Conservation (phyloP, 176 grass and related monocot genomes). For the Bonia amplexicaulis region DNA sequence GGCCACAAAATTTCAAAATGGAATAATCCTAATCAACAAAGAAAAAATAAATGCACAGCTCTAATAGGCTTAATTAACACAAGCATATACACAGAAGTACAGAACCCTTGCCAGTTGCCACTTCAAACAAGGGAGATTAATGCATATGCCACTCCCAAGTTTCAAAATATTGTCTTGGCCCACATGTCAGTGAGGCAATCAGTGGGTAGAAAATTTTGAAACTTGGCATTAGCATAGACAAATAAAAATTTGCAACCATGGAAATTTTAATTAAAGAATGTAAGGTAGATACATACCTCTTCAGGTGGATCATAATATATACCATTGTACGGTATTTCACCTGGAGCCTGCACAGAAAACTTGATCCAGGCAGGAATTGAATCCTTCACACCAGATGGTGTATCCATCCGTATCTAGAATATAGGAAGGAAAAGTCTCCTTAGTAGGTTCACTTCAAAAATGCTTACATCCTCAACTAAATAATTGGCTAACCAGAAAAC, state of each 20-base stretch:
- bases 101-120: neutral
- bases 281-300: slow-evolving; percentile 36
- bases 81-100: neutral
- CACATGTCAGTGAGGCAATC: neutral
- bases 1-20: neutral
- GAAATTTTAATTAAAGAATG: slow-evolving; percentile 41
- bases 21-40: neutral
- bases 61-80: neutral
- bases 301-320: too few species aligned
- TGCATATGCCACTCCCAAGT: slow-evolving; percentile 37
- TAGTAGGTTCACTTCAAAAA: slow-evolving; percentile 7
- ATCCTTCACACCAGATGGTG: too few species aligned
- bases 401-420: too few species aligned
- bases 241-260: slow-evolving; percentile 43
- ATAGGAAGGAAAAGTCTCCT: neutral
- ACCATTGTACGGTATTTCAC: too few species aligned
- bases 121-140: neutral
- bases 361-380: too few species aligned
- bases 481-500: slow-evolving; percentile 3
- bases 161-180: neutral
- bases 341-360: too few species aligned
- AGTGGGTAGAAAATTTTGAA: slow-evolving; percentile 35
- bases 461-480: neutral
- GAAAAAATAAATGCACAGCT: neutral
- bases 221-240: slow-evolving; percentile 27